Percentiles rank a stretch among this genome's conserved stretches.
phyloP scores from a whole-genome alignment of 495 filamentous ascomycete species.

The Penicillium odoratum region DNA sequence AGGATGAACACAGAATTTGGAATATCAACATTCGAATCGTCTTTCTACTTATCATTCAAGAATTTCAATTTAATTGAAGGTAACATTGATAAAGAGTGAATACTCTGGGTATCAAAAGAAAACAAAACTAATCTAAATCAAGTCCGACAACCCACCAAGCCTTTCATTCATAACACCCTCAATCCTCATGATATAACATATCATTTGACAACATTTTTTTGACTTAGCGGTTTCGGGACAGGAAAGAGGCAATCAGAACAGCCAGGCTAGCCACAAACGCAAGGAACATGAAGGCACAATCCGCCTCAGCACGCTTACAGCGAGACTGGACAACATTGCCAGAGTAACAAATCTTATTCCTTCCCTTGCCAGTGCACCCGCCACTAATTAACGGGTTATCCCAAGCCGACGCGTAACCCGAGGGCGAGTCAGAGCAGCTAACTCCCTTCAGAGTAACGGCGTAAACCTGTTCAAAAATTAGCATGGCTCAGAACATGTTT shows the following conservation, averaged over 20 bases:
- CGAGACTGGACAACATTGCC: constrained; percentile 18
- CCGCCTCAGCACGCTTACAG: constrained; percentile 30
- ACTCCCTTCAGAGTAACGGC: constrained; percentile 38
- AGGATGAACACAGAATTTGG: too few relatives aligned
- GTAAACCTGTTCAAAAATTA: constrained; percentile 34
- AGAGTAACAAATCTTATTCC: constrained; percentile 15
- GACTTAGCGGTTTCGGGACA: constrained; percentile 7
- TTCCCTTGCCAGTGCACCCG: constrained; percentile 9
- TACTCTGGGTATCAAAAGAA: neutral
- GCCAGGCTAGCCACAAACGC: constrained; percentile 23
- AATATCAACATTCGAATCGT: too few relatives aligned
- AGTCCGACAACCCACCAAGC: neutral
- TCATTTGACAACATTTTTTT: too few relatives aligned
- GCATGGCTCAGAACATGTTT: too few relatives aligned
- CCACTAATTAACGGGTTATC: constrained; percentile 17
- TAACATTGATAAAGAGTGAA: neutral
- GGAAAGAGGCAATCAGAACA: constrained; percentile 10
- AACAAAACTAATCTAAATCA: neutral
- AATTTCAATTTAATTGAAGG: neutral
- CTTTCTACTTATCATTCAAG: neutral
- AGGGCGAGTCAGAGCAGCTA: constrained; percentile 5
- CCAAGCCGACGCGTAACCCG: constrained; percentile 2
- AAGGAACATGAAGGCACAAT: constrained; percentile 34
- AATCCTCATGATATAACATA: too few relatives aligned
- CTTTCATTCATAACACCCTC: neutral